Conservation (phyloP, 345 rosid species). For the Zanthoxylum bungeanum region DNA sequence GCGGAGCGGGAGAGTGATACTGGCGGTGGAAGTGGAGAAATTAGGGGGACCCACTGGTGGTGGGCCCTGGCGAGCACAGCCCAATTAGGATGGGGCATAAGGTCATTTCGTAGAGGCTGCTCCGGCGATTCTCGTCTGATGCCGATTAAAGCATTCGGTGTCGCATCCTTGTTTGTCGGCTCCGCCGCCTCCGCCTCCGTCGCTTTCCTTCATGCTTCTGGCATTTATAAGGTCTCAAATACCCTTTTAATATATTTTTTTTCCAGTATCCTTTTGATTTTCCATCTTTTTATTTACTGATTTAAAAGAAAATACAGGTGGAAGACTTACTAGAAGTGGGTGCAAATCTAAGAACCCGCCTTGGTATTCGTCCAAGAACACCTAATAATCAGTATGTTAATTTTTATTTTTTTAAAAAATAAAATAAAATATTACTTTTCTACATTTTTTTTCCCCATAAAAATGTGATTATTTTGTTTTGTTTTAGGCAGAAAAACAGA, state of each 20-base stretch:
- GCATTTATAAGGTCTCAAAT: conserved; percentile 32
- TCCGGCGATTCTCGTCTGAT: conserved; percentile 25
- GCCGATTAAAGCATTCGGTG: conserved; percentile 46
- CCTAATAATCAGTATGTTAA: conserved; percentile 19
- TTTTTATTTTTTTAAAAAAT: neutral
- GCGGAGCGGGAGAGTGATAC: conserved; percentile 3
- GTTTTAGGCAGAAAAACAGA: neutral
- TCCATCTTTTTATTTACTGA: neutral
- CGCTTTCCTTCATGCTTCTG: conserved; percentile 37
- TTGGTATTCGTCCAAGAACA: conserved; percentile 31
- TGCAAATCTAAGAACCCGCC: conserved; percentile 35
- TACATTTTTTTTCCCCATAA: too few species aligned
- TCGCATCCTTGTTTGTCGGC: conserved; percentile 45
- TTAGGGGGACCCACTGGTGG: conserved; percentile 24
- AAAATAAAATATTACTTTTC: too few species aligned
- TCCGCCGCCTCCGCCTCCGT: conserved; percentile 32
- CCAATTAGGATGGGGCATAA: conserved; percentile 35
- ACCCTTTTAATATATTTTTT: neutral
- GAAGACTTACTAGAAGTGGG: conserved; percentile 48
- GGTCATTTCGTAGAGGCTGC: conserved; percentile 34
- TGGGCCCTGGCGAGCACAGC: conserved; percentile 42
- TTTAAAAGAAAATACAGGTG: conserved; percentile 18
- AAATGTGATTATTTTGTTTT: too few species aligned
- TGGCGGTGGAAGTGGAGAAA: conserved; percentile 12
- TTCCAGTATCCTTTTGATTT: neutral